phyloP scores from a whole-genome alignment of 2,329 filamentous ascomycete species.

The Ophiostoma fasciatum region DNA sequence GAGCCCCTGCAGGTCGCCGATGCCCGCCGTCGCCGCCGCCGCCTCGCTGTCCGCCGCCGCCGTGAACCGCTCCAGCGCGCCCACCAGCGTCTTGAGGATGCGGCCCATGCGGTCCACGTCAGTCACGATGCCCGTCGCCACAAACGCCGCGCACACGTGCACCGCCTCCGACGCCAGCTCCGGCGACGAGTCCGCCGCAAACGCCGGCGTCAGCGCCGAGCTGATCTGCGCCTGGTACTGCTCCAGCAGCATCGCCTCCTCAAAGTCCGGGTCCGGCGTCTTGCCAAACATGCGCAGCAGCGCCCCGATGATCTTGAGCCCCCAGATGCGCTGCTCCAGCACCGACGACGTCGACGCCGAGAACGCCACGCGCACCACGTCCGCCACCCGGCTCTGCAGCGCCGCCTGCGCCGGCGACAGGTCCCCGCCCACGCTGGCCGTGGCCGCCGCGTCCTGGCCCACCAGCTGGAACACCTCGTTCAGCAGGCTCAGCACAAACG shows the following conservation, averaged over 20 bases:
- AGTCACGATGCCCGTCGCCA: conserved; percentile 91
- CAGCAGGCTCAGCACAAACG: conserved; percentile 83
- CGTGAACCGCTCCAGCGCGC: conserved; percentile 83
- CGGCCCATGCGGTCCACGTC: conserved; percentile 98
- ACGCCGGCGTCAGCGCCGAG: conserved; percentile 88
- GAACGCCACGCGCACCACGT: conserved; percentile 93
- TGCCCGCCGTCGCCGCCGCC: conserved; percentile 54
- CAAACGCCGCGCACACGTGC: conserved; percentile 95
- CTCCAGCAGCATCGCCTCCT: conserved; percentile 90
- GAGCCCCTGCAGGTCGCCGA: conserved; percentile 82
- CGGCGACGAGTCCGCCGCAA: conserved; percentile 87
- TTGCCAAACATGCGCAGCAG: conserved; percentile 93
- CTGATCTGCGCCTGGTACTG: conserved; percentile 98
- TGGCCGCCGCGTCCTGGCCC: conserved; percentile 61
- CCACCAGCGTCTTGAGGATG: conserved; percentile 84
- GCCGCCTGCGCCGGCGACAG: conserved; percentile 57
- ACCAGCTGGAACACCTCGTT: conserved; percentile 69
- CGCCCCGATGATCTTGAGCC: conserved; percentile 84
- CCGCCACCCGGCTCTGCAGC: conserved; percentile 70
- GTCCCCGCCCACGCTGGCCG: conserved; percentile 38
- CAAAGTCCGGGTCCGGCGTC: conserved; percentile 88
- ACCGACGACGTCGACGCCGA: conserved; percentile 92
- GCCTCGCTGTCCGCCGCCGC: conserved; percentile 51
- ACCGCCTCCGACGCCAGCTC: conserved; percentile 92
- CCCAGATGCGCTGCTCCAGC: conserved; percentile 76